Evolutionary conservation across 2,329 filamentous ascomycete species (phyloP).

Genomic region (Aureobasidium sp.): DNA sequence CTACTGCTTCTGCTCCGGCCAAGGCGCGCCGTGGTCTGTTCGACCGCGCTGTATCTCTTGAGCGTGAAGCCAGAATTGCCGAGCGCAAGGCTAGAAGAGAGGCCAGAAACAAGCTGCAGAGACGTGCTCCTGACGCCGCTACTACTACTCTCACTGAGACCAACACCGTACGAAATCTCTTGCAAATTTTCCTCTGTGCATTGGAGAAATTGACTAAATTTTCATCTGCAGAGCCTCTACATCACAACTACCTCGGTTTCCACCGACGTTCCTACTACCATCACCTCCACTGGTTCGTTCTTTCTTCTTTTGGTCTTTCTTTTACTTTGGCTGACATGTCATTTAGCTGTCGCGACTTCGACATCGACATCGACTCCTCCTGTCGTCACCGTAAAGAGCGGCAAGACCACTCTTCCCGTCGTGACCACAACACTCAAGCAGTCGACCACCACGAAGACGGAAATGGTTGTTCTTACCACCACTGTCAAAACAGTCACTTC

Average conservation of each 20-base stretch:
- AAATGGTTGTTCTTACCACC: slow-evolving; percentile 4
- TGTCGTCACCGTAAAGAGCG: slow-evolving; percentile 9
- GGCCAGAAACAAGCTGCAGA: slow-evolving; percentile 18
- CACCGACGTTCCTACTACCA: slow-evolving; percentile 17
- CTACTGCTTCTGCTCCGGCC: slow-evolving; percentile 11
- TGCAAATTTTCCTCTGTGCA: no score
- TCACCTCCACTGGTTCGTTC: neutral
- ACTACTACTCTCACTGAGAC: slow-evolving; percentile 28
- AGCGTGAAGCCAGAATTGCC: slow-evolving; percentile 21
- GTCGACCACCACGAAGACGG: slow-evolving; percentile 12
- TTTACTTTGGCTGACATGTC: neutral
- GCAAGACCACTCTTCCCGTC: slow-evolving; percentile 13
- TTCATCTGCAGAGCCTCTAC: slow-evolving; percentile 21
- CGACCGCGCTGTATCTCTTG: slow-evolving; percentile 16
- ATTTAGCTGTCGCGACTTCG: neutral
- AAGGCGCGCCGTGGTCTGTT: slow-evolving; percentile 21
- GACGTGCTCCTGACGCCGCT: slow-evolving; percentile 29
- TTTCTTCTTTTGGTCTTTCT: neutral
- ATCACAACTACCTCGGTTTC: slow-evolving; percentile 16
- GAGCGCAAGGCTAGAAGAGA: slow-evolving; percentile 26
- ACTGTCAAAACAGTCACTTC: slow-evolving; percentile 12
- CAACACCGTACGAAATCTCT: slow-evolving; percentile 21
- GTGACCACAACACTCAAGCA: neutral
- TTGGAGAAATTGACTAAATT: neutral
- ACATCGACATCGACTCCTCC: slow-evolving; percentile 5